Conservation (phyloP, 2,329 filamentous ascomycete genomes). For the Cladophialophora chaetospira region DNA sequence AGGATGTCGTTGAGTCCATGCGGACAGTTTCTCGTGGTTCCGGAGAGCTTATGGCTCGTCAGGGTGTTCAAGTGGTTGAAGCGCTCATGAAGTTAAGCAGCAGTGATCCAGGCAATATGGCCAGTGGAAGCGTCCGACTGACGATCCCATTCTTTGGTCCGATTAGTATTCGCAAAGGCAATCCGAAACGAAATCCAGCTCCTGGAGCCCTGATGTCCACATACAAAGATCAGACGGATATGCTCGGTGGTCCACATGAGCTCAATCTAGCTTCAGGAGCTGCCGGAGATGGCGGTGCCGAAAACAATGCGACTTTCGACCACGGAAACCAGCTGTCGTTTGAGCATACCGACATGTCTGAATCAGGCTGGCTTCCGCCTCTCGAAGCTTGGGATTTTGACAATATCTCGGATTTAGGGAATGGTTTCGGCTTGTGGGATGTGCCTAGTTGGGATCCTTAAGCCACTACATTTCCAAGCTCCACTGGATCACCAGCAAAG, state of each 20-base stretch:
- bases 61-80: slow-evolving; percentile 6
- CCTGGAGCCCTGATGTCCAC: not conserved
- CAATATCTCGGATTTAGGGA: not conserved
- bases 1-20: slow-evolving; percentile 8
- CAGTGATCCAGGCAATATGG: not conserved
- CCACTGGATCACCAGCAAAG: too few species aligned
- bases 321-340: slow-evolving; percentile 6
- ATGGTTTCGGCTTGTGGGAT: slow-evolving; percentile 4
- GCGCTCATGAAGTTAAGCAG: not conserved
- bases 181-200: not conserved
- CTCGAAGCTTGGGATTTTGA: slow-evolving; percentile 13
- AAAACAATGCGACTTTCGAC: too few species aligned
- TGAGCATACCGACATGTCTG: not conserved
- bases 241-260: not conserved
- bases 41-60: slow-evolving; percentile 10
- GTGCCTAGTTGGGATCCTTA: not conserved
- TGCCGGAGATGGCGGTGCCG: too few species aligned
- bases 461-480: too few species aligned
- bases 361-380: slow-evolving; percentile 10
- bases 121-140: not conserved
- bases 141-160: slow-evolving; percentile 12
- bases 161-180: not conserved
- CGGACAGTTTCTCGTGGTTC: slow-evolving; percentile 1
- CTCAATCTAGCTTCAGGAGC: not conserved
- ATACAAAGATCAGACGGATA: not conserved